These are phyloP conservation scores for Corymbia maculata DNA, from an alignment of 345 rosid genomes.

Conservation along the genomic window DNA sequence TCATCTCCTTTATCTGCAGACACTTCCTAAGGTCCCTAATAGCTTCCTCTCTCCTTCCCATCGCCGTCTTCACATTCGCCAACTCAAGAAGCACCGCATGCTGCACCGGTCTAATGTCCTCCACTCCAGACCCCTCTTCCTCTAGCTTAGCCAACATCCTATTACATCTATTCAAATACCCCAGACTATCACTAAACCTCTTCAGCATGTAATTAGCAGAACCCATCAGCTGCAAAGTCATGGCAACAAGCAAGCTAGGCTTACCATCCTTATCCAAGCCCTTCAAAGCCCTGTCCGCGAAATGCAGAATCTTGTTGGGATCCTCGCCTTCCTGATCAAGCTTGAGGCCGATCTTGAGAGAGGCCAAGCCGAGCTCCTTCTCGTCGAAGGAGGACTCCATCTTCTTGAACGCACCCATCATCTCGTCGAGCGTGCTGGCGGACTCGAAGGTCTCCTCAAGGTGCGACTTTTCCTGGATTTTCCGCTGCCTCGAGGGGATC, in stretches of 20 bases:
- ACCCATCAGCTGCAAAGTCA: slow-evolving; percentile 77
- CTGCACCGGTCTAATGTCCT: slow-evolving; percentile 56
- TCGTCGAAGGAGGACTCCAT: slow-evolving; percentile 75
- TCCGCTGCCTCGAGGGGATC: slow-evolving; percentile 42
- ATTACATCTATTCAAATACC: slow-evolving; percentile 70
- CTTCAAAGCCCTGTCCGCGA: slow-evolving; percentile 59
- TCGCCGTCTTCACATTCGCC: slow-evolving; percentile 75
- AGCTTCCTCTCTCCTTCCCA: slow-evolving; percentile 95
- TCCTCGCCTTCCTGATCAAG: slow-evolving; percentile 84
- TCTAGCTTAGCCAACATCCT: slow-evolving; percentile 51
- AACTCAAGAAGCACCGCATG: slow-evolving; percentile 78
- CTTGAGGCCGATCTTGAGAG: slow-evolving; percentile 71
- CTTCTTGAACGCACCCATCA: slow-evolving; percentile 53
- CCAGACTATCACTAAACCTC: slow-evolving; percentile 74
- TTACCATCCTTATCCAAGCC: slow-evolving; percentile 39
- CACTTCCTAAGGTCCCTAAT: slow-evolving; percentile 60
- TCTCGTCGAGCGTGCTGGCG: slow-evolving; percentile 60
- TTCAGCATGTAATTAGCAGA: slow-evolving; percentile 55
- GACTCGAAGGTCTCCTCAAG: slow-evolving; percentile 90
- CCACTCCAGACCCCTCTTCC: slow-evolving; percentile 34
- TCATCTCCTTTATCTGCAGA: slow-evolving; percentile 68
- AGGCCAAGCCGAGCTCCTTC: slow-evolving; percentile 67
- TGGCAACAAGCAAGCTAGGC: slow-evolving; percentile 51
- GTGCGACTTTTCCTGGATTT: slow-evolving; percentile 42
- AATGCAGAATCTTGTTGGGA: slow-evolving; percentile 56